Conservation (phyloP, 2,329 filamentous ascomycete genomes). For the Coniochaeta sp. region DNA sequence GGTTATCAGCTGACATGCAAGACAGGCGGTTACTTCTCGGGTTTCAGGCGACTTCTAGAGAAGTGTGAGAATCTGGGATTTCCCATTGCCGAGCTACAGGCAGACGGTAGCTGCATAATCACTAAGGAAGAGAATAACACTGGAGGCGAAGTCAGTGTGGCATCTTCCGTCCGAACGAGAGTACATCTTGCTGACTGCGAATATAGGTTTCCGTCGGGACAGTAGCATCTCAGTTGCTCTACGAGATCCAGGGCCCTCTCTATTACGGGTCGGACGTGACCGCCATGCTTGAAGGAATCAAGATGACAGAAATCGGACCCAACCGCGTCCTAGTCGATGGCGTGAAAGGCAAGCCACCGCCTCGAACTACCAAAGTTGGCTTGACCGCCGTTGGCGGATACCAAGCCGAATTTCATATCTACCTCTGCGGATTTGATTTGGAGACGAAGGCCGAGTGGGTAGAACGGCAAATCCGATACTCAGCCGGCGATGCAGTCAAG, state of each 20-base stretch:
- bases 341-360: conserved; percentile 23
- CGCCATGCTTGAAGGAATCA: conserved; percentile 18
- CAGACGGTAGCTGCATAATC: conserved; percentile 27
- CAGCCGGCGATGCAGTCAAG: conserved; percentile 14
- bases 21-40: conserved; percentile 40
- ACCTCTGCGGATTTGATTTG: conserved; percentile 11
- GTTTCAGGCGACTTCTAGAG: conserved; percentile 34
- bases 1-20: too few relatives aligned
- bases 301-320: conserved; percentile 36
- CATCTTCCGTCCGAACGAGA: neutral
- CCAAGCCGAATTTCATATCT: conserved; percentile 17
- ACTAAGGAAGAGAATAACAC: conserved; percentile 18
- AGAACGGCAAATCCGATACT: conserved; percentile 9
- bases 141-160: conserved; percentile 13
- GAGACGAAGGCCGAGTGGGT: conserved; percentile 14
- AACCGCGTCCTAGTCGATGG: conserved; percentile 23
- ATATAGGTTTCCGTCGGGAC: conserved; percentile 8
- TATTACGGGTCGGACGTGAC: conserved; percentile 27
- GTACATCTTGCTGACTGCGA: too few relatives aligned
- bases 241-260: conserved; percentile 29
- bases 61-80: conserved; percentile 35
- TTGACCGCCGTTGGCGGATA: conserved; percentile 18
- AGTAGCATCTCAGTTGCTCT: conserved; percentile 22
- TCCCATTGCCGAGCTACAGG: conserved; percentile 41
- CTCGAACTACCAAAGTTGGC: conserved; percentile 23